A percentile compares a stretch with the other conserved stretches of the same genome.
These are phyloP conservation scores for Leccinum fuscescens DNA, from an alignment of 1,284 basidiomycete species.

Conservation along the genomic window DNA sequence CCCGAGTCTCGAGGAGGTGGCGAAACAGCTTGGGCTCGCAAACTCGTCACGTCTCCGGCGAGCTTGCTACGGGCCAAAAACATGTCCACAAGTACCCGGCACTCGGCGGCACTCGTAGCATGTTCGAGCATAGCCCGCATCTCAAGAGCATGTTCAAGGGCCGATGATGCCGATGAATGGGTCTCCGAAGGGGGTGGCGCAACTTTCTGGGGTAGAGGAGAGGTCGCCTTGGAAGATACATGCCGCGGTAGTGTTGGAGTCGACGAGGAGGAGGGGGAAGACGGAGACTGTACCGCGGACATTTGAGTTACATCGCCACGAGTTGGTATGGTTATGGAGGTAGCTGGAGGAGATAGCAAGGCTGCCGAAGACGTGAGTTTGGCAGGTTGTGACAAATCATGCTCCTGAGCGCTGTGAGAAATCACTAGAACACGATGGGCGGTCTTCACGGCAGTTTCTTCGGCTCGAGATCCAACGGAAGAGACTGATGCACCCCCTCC, in stretches of 20 bases:
- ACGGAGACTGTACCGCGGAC: not conserved
- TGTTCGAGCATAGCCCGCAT: constrained; percentile 67
- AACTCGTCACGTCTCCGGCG: constrained; percentile 21
- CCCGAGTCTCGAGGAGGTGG: constrained; percentile 12
- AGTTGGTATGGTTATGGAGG: constrained; percentile 9
- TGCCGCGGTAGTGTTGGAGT: constrained; percentile 9
- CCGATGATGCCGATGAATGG: constrained; percentile 13
- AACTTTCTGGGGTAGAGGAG: constrained; percentile 14
- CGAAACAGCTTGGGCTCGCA: constrained; percentile 1
- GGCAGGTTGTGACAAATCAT: constrained; percentile 3
- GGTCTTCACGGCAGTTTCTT: not conserved
- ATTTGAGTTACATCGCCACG: constrained; percentile 3
- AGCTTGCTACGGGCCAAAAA: constrained; percentile 64
- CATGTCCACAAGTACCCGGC: constrained; percentile 79
- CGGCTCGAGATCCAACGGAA: constrained; percentile 7
- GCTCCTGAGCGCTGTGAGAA: constrained; percentile 11
- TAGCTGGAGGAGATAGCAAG: constrained; percentile 4
- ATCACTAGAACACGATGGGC: constrained; percentile 2
- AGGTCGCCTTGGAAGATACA: constrained; percentile 17
- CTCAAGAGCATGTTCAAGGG: constrained; percentile 51
- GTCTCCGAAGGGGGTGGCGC: constrained; percentile 1
- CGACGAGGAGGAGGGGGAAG: not conserved
- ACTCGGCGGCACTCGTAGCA: constrained; percentile 79
- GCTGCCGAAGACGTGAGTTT: constrained; percentile 7
- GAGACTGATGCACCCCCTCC: constrained; percentile 13